Evolutionary conservation across 1,139 yeast genomes (phyloP), one percentile per base, ranked within the genome.

Genomic region (Saccharomyces hybrid): DNA sequence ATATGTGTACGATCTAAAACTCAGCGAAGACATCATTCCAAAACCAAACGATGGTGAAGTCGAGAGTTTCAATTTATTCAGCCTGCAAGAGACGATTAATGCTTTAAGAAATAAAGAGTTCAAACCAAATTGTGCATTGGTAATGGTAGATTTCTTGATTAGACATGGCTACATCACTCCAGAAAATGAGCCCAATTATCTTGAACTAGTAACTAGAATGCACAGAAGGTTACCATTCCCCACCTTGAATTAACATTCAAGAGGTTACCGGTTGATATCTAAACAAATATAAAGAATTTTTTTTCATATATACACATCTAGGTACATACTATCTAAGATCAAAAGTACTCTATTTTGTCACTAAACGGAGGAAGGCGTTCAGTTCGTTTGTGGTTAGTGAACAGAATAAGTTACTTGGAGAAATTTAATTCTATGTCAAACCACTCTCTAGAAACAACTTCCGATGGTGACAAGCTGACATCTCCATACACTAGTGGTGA

Each of bases 401-500:
- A 38, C 16, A 16, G 25, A 38, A 16, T 9, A 38, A 16, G 23
- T 38, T 16, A 38, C 13, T 38, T 38, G 9, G 44, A 38, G 16
- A 83, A 91, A 68, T 91, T 97, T 59, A 93, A 78, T 66, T 83
- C 83, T 64, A 89, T 83, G 63, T 86, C 84, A 69, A 90, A 76
- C 86, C 93, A 85, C 72, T 90, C 85, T 76, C 99, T 84, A 46
- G 78, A 78, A 59, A 73, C 66, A 29, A 91, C 85, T 68, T 88
- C 85, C 46, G 76, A 83, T 7, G 84, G 79, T 1, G 82, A 67
- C 64, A 93, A 73, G 7, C 82, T 65, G 13, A 81, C 79, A 65
- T 83, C 81, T 61, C 99, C 99, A 65, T 93, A 95, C 1, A 95
- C 84, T 56, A 93, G 68, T 51, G 98, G 96, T 32, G 90, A 82